Conservation (phyloP, 176 grass and related monocot species). For the Otatea glauca region DNA sequence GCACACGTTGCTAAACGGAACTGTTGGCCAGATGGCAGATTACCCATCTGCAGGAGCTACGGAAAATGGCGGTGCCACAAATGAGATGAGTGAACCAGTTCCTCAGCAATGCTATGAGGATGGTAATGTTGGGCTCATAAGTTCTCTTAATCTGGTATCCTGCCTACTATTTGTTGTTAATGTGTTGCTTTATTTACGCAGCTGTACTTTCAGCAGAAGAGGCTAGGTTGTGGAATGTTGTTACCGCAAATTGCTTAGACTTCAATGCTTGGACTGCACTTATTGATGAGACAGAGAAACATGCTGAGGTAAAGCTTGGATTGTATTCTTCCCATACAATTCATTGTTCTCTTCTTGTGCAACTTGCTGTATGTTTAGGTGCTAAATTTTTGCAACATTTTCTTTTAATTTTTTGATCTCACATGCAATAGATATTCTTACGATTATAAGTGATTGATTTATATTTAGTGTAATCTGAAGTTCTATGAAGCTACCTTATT, state of each 20-base stretch:
- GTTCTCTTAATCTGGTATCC: background rate
- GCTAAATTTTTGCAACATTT: background rate
- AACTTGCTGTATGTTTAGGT: constrained; percentile 6
- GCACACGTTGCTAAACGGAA: constrained; percentile 64
- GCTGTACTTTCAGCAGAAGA: constrained; percentile 82
- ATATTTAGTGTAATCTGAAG: background rate
- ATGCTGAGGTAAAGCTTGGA: constrained; percentile 57
- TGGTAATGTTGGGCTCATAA: constrained; percentile 49
- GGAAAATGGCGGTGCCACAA: constrained; percentile 60
- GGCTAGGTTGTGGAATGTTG: constrained; percentile 83
- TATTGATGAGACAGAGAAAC: constrained; percentile 94
- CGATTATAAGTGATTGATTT: background rate
- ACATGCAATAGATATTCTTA: background rate
- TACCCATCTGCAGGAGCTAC: constrained; percentile 63
- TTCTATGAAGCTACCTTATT: background rate
- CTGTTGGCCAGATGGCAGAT: constrained; percentile 36
- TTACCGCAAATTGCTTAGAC: constrained; percentile 69
- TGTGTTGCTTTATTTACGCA: constrained; percentile 29
- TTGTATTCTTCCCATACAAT: background rate
- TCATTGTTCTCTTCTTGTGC: background rate
- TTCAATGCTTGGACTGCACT: constrained; percentile 93
- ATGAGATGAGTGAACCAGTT: constrained; percentile 42
- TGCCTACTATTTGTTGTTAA: constrained; percentile 14
- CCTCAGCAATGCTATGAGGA: constrained; percentile 68
- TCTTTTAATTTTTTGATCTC: background rate